Evolutionary conservation across 805 yeast species (phyloP).

Genomic region (Starmerella scarabaei): DNA sequence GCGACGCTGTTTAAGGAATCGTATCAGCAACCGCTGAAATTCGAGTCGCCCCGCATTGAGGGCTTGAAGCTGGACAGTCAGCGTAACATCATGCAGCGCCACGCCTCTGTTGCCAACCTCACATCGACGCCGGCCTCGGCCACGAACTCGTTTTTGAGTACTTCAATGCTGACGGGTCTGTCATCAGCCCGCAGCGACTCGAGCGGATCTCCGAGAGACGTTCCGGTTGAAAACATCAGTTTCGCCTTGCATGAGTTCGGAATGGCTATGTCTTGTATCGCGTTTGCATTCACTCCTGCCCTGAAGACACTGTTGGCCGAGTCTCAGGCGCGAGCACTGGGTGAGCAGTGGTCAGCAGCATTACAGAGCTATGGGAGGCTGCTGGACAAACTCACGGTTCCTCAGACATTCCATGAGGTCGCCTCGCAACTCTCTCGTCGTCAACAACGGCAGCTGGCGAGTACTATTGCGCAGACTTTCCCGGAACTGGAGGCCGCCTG

Average conservation of each 20-base stretch:
- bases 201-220: no score
- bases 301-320: neutral
- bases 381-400: constrained; percentile 10
- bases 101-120: no score
- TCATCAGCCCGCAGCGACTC: neutral
- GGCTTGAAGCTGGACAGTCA: no score
- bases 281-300: constrained; percentile 1
- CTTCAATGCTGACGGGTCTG: no score
- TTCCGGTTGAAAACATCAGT: constrained; percentile 1
- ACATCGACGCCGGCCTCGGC: no score
- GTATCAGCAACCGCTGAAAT: no score
- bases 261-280: neutral
- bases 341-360: neutral
- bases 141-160: no score
- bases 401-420: constrained; percentile 4
- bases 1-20: constrained; percentile 8
- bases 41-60: no score
- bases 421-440: constrained; percentile 28
- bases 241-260: constrained; percentile 5
- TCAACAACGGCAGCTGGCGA: constrained; percentile 85
- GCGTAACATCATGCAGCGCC: no score
- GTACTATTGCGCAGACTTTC: constrained; percentile 42
- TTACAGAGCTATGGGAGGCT: neutral
- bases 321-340: neutral
- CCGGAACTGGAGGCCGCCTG: constrained; percentile 19